Conservation (phyloP, 768 basidiomycete species). For the Chlorophyllum brunneum region DNA sequence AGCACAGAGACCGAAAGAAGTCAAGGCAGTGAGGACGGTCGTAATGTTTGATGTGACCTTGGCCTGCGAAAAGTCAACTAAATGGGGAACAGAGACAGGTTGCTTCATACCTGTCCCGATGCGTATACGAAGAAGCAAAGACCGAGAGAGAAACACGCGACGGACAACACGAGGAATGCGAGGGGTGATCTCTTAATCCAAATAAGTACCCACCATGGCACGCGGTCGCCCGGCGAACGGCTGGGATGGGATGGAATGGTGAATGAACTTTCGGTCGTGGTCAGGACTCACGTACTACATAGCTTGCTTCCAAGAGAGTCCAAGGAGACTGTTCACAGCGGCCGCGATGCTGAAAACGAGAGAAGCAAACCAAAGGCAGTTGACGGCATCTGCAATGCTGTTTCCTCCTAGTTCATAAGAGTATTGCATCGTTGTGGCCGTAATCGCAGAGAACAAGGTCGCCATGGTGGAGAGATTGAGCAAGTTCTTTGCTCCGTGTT, state of each 20-base stretch:
- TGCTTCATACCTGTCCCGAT: neutral
- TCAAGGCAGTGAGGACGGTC: slow-evolving; percentile 72
- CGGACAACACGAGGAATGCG: neutral
- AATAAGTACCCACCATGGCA: neutral
- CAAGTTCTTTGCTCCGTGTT: slow-evolving; percentile 65
- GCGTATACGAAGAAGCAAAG: neutral
- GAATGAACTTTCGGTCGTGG: neutral
- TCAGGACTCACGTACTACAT: slow-evolving; percentile 69
- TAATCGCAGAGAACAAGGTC: slow-evolving; percentile 78
- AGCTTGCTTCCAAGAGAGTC: slow-evolving; percentile 76
- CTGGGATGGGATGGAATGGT: slow-evolving; percentile 5
- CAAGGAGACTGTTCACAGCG: slow-evolving; percentile 73
- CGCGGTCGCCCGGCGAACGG: neutral
- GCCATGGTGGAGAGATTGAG: slow-evolving; percentile 74
- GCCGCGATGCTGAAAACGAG: slow-evolving; percentile 75
- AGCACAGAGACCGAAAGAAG: slow-evolving; percentile 65
- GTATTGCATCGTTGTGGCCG: slow-evolving; percentile 69
- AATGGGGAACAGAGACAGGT: neutral
- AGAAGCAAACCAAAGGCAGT: slow-evolving; percentile 71
- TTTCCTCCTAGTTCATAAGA: slow-evolving; percentile 43
- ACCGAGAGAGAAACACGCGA: neutral
- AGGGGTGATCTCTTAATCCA: neutral
- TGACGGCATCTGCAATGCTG: slow-evolving; percentile 48
- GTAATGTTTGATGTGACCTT: slow-evolving; percentile 64
- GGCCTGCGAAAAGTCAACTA: slow-evolving; percentile 36